Conservation (phyloP, 441 rosid species). For the Dalechampia spathulata region DNA sequence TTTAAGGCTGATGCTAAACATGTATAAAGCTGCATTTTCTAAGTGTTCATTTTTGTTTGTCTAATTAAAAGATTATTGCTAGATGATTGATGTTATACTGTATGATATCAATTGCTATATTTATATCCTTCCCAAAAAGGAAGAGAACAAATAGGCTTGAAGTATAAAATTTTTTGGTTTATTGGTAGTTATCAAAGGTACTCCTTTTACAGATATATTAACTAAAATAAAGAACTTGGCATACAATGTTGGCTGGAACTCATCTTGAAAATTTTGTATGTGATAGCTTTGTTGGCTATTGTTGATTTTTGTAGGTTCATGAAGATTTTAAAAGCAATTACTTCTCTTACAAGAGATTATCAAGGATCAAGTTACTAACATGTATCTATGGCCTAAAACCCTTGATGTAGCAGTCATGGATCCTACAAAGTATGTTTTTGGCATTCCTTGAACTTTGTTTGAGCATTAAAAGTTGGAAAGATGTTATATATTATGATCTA, state of each 20-base stretch:
- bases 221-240: background rate
- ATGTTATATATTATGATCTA: background rate
- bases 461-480: background rate
- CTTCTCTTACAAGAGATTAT: slow-evolving; percentile 60
- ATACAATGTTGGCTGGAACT: background rate
- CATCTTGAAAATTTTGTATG: no score
- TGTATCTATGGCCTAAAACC: slow-evolving; percentile 96
- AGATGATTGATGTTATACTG: background rate
- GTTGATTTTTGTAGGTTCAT: background rate
- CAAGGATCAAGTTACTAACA: slow-evolving; percentile 89
- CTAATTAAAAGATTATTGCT: background rate
- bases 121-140: background rate
- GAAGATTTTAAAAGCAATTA: slow-evolving; percentile 5
- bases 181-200: background rate
- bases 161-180: no score
- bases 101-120: background rate
- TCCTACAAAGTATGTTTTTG: slow-evolving; percentile 56
- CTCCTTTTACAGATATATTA: background rate
- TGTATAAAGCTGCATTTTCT: background rate
- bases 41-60: background rate
- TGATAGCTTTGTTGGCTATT: no score
- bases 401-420: slow-evolving; percentile 74
- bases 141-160: no score
- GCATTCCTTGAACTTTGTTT: slow-evolving; percentile 7
- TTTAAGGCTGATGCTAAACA: background rate